A percentile compares a stretch with the other conserved stretches of the same genome.
Conservation (phyloP, 1,139 yeast genomes). For the Kurtzmaniella quercitrusa region DNA sequence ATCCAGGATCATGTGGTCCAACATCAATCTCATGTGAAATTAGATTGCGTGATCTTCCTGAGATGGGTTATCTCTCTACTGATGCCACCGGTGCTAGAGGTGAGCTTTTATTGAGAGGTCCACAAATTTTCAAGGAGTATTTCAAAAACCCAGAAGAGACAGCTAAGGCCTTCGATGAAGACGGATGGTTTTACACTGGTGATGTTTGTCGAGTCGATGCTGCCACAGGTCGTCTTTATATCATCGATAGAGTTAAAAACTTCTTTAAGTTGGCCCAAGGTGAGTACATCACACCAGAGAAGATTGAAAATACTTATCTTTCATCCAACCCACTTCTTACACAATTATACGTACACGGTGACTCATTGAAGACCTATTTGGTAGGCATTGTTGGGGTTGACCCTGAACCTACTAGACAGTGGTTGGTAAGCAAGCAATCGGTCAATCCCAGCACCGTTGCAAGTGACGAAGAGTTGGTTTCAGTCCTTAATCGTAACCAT, state of each 20-base stretch:
- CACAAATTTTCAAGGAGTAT: slow-evolving; percentile 59
- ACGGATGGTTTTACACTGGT: slow-evolving; percentile 73
- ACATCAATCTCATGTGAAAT: slow-evolving; percentile 51
- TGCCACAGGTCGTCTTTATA: slow-evolving; percentile 50
- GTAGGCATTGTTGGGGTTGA: slow-evolving; percentile 42
- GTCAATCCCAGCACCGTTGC: slow-evolving; percentile 12
- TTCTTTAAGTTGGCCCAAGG: slow-evolving; percentile 81
- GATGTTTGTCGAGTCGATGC: slow-evolving; percentile 60
- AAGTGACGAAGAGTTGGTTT: slow-evolving; percentile 19
- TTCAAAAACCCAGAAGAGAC: slow-evolving; percentile 48
- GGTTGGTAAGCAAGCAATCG: slow-evolving; percentile 18
- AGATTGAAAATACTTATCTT: slow-evolving; percentile 62
- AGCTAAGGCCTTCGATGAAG: slow-evolving; percentile 19
- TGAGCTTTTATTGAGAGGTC: slow-evolving; percentile 66
- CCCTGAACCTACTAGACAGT: slow-evolving; percentile 19
- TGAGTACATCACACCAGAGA: slow-evolving; percentile 78
- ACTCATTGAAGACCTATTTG: slow-evolving; percentile 26
- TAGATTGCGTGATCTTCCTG: slow-evolving; percentile 62
- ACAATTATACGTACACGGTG: slow-evolving; percentile 54
- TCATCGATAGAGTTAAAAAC: slow-evolving; percentile 75
- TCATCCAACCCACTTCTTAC: slow-evolving; percentile 48
- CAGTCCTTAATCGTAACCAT: slow-evolving; percentile 23
- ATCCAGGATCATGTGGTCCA: slow-evolving; percentile 65
- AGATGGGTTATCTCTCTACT: slow-evolving; percentile 53
- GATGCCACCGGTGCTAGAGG: slow-evolving; percentile 45